phyloP scores from a whole-genome alignment of 768 basidiomycete species.

The Naematelia aurantialba region DNA sequence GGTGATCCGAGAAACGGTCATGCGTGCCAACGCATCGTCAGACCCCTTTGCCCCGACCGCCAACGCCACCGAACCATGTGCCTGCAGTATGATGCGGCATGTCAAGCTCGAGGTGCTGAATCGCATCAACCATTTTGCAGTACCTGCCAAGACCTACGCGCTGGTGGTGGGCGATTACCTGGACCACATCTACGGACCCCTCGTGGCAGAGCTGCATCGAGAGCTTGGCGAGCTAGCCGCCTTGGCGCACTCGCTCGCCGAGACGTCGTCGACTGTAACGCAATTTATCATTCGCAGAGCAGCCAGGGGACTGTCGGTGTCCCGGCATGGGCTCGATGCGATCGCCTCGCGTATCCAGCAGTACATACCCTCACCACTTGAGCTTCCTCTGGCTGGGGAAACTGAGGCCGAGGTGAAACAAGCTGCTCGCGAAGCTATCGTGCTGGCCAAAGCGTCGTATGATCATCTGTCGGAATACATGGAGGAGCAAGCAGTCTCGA shows the following conservation, averaged over 20 bases:
- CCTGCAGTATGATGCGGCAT: not conserved
- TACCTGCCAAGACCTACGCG: not conserved
- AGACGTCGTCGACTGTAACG: not conserved
- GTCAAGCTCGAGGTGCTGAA: not conserved
- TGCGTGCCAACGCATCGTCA: not conserved
- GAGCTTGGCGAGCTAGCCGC: not conserved
- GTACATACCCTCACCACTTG: conserved; percentile 2
- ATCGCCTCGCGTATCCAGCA: not conserved
- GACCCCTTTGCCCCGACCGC: not conserved
- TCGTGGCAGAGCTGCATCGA: conserved; percentile 1
- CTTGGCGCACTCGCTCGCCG: not conserved
- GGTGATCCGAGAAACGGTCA: not conserved
- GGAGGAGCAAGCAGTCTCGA: not conserved
- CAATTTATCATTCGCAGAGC: conserved; percentile 7
- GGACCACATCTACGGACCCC: not conserved
- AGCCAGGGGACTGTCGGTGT: not conserved
- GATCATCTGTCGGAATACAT: conserved; percentile 3
- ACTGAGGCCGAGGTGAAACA: not conserved
- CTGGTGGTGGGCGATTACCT: not conserved
- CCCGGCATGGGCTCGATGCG: not conserved
- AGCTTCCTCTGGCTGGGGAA: not conserved
- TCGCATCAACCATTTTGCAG: not conserved
- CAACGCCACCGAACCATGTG: not conserved
- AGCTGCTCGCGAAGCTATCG: not conserved
- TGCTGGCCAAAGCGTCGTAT: not conserved